A percentile compares a stretch with the other conserved stretches of the same genome.
Evolutionary conservation across 371 early-diverging fungal species (phyloP).

Genomic region (Catenaria anguillulae): DNA sequence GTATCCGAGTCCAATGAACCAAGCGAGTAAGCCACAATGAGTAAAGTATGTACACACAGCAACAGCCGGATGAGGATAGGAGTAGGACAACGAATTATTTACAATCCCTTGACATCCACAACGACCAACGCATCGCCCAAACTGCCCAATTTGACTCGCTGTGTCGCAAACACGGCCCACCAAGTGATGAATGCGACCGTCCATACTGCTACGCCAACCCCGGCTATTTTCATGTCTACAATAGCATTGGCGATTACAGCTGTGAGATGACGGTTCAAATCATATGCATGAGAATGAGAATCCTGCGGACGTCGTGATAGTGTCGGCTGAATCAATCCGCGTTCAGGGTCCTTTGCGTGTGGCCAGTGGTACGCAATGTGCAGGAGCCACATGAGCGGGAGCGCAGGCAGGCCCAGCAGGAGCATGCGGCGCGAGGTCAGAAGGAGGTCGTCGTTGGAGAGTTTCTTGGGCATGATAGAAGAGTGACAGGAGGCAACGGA

Average conservation of each 20-base stretch:
- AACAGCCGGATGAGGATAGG: too few species aligned
- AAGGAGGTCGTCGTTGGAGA: neutral
- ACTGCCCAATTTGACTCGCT: neutral
- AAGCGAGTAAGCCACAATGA: too few species aligned
- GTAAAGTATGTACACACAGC: too few species aligned
- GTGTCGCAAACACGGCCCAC: conserved; percentile 1
- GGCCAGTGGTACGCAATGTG: neutral
- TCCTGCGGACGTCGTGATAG: neutral
- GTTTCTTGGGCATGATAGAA: neutral
- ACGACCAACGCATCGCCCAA: conserved; percentile 4
- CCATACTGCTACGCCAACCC: neutral
- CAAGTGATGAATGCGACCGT: neutral
- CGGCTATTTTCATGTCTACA: conserved; percentile 4
- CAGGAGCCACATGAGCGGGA: conserved; percentile 6
- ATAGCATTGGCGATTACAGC: too few species aligned
- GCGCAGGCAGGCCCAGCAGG: neutral
- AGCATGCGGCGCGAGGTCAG: neutral
- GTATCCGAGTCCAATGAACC: too few species aligned
- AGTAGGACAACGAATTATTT: too few species aligned
- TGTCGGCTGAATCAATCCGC: neutral
- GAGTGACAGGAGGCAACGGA: too few species aligned
- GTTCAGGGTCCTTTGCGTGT: neutral
- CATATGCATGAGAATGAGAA: too few species aligned
- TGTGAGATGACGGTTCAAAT: too few species aligned
- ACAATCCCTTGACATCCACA: neutral